Evolutionary conservation across 176 grass and related monocot species (phyloP).

Genomic region (Aegilops umbellulata): DNA sequence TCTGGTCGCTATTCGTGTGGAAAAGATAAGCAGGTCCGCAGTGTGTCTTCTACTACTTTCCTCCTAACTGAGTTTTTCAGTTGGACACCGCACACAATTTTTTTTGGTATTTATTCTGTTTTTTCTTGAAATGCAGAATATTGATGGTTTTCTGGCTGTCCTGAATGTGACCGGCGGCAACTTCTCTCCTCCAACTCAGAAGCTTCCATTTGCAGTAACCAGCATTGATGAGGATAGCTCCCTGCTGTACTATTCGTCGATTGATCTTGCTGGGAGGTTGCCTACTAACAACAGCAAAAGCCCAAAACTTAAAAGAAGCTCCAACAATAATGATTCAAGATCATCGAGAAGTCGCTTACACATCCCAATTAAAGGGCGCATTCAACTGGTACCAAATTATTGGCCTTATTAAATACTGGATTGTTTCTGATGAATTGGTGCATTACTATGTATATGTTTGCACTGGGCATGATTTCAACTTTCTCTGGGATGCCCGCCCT

Average conservation of each 20-base stretch:
- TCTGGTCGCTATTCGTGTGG: constrained; percentile 88
- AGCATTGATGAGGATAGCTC: constrained; percentile 88
- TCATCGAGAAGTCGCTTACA: constrained; percentile 68
- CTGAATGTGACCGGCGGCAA: constrained; percentile 84
- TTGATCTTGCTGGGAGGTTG: constrained; percentile 68
- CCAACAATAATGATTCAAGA: constrained; percentile 64
- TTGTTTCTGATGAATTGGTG: background rate
- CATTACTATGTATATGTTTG: background rate
- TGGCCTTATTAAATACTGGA: constrained; percentile 14
- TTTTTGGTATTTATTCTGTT: constrained; percentile 12
- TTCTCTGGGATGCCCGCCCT: background rate
- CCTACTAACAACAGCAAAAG: constrained; percentile 50
- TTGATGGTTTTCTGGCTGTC: constrained; percentile 92
- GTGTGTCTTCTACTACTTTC: background rate
- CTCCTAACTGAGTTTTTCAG: constrained; percentile 6
- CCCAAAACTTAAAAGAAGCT: constrained; percentile 59
- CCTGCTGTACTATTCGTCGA: constrained; percentile 83
- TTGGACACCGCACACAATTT: background rate
- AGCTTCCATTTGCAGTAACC: constrained; percentile 85
- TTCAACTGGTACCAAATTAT: constrained; percentile 81
- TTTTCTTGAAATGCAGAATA: constrained; percentile 55
- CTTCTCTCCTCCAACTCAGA: constrained; percentile 82
- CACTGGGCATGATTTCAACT: background rate
- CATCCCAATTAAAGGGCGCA: constrained; percentile 86
- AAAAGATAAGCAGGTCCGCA: constrained; percentile 70